Evolutionary conservation across 2,329 filamentous ascomycete species (phyloP), one percentile per base, ranked within the genome.

Genomic region (Colletotrichum tabaci): DNA sequence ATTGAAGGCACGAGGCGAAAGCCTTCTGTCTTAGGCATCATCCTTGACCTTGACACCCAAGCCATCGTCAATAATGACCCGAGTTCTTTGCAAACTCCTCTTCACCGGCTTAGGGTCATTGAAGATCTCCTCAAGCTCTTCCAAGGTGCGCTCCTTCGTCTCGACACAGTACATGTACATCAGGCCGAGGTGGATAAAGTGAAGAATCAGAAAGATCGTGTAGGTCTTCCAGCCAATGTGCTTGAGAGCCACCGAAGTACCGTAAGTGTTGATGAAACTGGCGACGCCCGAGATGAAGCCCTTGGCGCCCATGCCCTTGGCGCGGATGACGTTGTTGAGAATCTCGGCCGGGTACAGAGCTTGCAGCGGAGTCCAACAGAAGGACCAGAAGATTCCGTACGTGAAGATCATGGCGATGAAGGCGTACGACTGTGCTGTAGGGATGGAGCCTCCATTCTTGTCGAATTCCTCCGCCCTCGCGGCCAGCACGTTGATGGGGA

Each of bases 91-190:
- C 26, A 71, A 57, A 63, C 73, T 74, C 38, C 63, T 57, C 57
- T 74, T 75, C 1, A 75, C 73, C 2, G 74, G 74, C 50, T 74
- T 67, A 0, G 67, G 63, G 5, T 75, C 87, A 69, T 89, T 87
- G 75, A 89, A 88, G 75, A 89, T 86, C 77, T 85, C 85, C 61
- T 87, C 87, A 50, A 89, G 81, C 76, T 89, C 87, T 76, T 89
- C 87, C 9, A 89, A 84, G 12, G 87, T 88, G 2, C 85, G 83
- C 21, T 86, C 87, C 63, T 83, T 83, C 16, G 87, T 89, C 78
- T 90, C 87, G 53, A 87, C 74, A 6, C 68, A 74, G 0, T 69
- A 74, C 52, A 55, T 44, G 46, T 71, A 74, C 71, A 75, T 74
- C 4, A 75, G 53, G 4, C 50, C 65, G 12, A 72, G 64, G 64